Conservation (phyloP, 169 alveolate species). For the Eimeria tenella region DNA sequence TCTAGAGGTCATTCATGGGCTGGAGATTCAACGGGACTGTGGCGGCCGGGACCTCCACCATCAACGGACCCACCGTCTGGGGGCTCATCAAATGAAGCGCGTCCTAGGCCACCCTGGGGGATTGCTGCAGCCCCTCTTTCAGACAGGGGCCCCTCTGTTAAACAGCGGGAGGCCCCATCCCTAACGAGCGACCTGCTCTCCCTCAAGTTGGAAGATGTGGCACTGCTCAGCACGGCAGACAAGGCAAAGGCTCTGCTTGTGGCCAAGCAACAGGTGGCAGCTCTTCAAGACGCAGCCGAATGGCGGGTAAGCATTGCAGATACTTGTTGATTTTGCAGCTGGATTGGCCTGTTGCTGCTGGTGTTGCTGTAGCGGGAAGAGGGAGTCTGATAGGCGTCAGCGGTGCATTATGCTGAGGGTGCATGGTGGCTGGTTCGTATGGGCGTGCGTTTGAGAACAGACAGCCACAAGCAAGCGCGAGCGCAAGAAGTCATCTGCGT, state of each 20-base stretch:
- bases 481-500: slow-evolving; percentile 66
- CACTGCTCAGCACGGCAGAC: slow-evolving; percentile 68
- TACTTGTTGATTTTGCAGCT: not conserved
- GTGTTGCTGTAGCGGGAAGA: not conserved
- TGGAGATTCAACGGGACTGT: slow-evolving; percentile 62
- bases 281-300: slow-evolving; percentile 61
- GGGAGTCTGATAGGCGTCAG: not conserved
- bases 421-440: too few relatives aligned
- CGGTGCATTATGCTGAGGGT: not conserved
- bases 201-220: slow-evolving; percentile 27
- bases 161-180: slow-evolving; percentile 29
- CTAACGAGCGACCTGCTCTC: slow-evolving; percentile 42
- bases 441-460: not conserved
- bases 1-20: slow-evolving; percentile 65
- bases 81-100: slow-evolving; percentile 32
- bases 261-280: slow-evolving; percentile 62
- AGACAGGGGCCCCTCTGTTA: slow-evolving; percentile 26
- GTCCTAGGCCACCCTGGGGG: slow-evolving; percentile 35
- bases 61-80: slow-evolving; percentile 37
- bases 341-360: not conserved
- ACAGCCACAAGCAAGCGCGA: slow-evolving; percentile 77
- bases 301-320: slow-evolving; percentile 51
- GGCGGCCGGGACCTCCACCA: slow-evolving; percentile 54
- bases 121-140: slow-evolving; percentile 33
- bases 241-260: slow-evolving; percentile 60